A percentile compares a stretch with the other conserved stretches of the same genome.
These are phyloP conservation scores for Microbotryum silenes-acaulis DNA, from an alignment of 1,284 basidiomycete species.

Conservation along the genomic window DNA sequence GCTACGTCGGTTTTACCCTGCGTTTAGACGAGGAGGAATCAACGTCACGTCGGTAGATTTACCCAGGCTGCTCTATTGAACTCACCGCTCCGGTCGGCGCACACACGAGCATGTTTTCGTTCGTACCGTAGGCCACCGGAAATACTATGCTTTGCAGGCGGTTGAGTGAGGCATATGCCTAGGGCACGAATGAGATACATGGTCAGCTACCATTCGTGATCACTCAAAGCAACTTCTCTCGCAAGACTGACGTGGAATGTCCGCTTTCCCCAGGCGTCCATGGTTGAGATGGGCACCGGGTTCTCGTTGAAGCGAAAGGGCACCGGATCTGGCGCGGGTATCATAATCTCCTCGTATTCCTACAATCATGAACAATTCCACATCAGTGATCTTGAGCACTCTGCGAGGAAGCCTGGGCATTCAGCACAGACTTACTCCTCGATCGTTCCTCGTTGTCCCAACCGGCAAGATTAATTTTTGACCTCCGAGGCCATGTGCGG, in stretches of 20 bases:
- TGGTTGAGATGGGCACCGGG: constrained; percentile 61
- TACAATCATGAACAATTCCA: constrained; percentile 14
- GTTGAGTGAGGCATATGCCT: constrained; percentile 84
- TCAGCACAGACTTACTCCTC: constrained; percentile 50
- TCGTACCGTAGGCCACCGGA: constrained; percentile 83
- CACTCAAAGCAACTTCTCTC: neutral
- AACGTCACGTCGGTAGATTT: neutral
- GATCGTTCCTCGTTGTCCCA: constrained; percentile 63
- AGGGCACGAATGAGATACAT: neutral
- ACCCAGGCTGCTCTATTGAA: constrained; percentile 16
- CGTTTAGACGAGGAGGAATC: neutral
- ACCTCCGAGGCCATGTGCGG: constrained; percentile 66
- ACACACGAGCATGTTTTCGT: constrained; percentile 94
- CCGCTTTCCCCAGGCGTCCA: constrained; percentile 71
- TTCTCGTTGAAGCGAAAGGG: constrained; percentile 66
- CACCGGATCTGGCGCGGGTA: constrained; percentile 75
- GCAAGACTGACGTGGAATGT: constrained; percentile 68
- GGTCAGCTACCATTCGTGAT: neutral
- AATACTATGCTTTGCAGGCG: constrained; percentile 94
- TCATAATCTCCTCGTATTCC: constrained; percentile 63
- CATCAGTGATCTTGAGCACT: constrained; percentile 43
- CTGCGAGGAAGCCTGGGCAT: neutral
- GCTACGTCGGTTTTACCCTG: constrained; percentile 99
- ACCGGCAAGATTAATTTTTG: constrained; percentile 71
- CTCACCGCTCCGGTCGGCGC: constrained; percentile 90